These are phyloP conservation scores for Paraurostyla sp. DNA, from an alignment of 73 alveolate genomes.

Conservation along the genomic window DNA sequence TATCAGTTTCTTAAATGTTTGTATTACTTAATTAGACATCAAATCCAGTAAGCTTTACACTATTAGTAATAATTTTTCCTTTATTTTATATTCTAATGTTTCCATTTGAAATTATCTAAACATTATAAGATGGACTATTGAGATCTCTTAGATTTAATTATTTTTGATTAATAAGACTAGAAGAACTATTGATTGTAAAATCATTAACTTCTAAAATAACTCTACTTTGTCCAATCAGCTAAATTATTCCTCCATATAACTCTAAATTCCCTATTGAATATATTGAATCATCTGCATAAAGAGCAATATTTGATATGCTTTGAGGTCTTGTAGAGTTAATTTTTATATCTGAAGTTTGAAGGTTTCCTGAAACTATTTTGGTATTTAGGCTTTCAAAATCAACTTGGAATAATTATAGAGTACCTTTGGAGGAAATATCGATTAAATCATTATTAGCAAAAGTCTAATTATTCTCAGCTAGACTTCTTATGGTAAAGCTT, in stretches of 20 bases:
- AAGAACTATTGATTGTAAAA: not conserved
- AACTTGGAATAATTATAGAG: not conserved
- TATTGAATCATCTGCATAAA: not conserved
- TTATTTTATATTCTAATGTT: no score
- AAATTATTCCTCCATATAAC: not conserved
- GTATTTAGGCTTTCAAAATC: not conserved
- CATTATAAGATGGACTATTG: no score
- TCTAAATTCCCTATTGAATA: not conserved
- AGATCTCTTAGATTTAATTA: not conserved
- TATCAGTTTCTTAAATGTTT: no score
- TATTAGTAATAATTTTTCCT: no score
- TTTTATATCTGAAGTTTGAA: not conserved
- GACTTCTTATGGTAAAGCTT: not conserved
- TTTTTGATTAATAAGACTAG: not conserved
- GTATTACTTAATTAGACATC: no score
- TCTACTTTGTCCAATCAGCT: not conserved
- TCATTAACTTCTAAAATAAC: not conserved
- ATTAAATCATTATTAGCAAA: not conserved
- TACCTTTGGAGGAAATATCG: not conserved
- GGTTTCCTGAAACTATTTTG: not conserved
- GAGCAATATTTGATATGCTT: not conserved
- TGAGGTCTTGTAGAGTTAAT: not conserved
- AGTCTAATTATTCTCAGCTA: not conserved
- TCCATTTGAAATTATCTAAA: no score
- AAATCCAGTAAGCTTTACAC: no score